Evolutionary conservation across 2,329 filamentous ascomycete species (phyloP).

Genomic region (Cyphellophora europaea): DNA sequence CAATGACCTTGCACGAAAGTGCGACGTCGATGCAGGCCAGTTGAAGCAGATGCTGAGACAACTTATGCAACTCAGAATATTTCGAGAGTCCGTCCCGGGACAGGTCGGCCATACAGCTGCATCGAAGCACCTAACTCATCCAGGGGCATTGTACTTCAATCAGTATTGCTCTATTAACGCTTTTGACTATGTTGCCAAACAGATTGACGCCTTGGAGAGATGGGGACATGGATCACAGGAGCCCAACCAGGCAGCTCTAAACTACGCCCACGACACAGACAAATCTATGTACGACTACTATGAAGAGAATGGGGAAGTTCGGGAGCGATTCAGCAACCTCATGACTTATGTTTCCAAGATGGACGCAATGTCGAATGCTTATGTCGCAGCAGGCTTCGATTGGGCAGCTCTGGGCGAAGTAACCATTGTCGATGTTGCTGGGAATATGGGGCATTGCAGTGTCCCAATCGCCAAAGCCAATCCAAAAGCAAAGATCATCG

Average conservation of each 20-base stretch:
- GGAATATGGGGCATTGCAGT: constrained; percentile 12
- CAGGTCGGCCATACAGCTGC: constrained; percentile 12
- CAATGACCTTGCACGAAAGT: constrained; percentile 7
- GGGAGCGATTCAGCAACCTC: constrained; percentile 7
- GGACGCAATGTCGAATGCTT: constrained; percentile 9
- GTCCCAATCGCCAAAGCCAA: constrained; percentile 9
- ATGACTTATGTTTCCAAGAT: constrained; percentile 12
- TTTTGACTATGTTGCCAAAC: constrained; percentile 9
- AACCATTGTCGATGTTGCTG: constrained; percentile 40
- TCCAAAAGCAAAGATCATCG: constrained; percentile 8
- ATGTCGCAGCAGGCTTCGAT: constrained; percentile 8
- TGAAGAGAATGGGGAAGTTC: constrained; percentile 5
- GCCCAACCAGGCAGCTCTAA: constrained; percentile 20
- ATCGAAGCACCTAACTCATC: constrained; percentile 11
- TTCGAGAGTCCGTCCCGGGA: constrained; percentile 10
- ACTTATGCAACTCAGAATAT: constrained; percentile 13
- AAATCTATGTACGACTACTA: constrained; percentile 24
- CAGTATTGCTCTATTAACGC: constrained; percentile 7
- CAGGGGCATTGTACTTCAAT: constrained; percentile 8
- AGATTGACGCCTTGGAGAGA: constrained; percentile 20
- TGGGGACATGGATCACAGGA: constrained; percentile 16
- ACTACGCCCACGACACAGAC: constrained; percentile 21
- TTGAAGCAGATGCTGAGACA: constrained; percentile 13
- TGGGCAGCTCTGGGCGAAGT: constrained; percentile 27
- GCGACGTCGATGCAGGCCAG: constrained; percentile 7